Conservation (phyloP, 257 asterid genomes). For the Prunella vulgaris region DNA sequence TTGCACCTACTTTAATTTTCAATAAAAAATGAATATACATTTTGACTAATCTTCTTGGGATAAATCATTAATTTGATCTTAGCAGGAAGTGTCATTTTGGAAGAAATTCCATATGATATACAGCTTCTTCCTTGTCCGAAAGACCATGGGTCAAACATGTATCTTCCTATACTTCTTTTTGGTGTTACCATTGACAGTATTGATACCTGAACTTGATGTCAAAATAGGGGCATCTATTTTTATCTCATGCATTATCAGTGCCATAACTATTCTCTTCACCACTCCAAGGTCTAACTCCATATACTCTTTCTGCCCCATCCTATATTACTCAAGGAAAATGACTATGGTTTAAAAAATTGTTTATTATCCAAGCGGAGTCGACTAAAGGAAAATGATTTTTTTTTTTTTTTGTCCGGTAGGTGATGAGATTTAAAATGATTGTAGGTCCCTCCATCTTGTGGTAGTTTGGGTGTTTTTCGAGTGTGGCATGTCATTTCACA, state of each 20-base stretch:
- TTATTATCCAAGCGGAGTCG: too few species aligned
- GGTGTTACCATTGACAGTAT: constrained; percentile 49
- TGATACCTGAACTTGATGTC: constrained; percentile 55
- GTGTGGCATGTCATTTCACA: constrained; percentile 56
- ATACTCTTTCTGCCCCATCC: too few species aligned
- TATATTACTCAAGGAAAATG: too few species aligned
- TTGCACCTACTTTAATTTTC: too few species aligned
- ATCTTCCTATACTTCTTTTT: constrained; percentile 51
- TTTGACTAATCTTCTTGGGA: not conserved
- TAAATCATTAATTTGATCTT: not conserved
- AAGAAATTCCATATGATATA: constrained; percentile 56
- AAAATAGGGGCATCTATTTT: constrained; percentile 55
- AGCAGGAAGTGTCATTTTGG: constrained; percentile 56
- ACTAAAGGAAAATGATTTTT: too few species aligned
- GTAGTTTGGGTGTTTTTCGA: constrained; percentile 62
- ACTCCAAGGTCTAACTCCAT: constrained; percentile 49
- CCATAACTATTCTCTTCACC: constrained; percentile 42
- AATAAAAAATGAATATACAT: not conserved
- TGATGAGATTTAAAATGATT: not conserved
- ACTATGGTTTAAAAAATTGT: too few species aligned
- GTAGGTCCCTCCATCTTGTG: constrained; percentile 55
- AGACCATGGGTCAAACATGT: constrained; percentile 45
- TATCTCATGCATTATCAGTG: constrained; percentile 27
- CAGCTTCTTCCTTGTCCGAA: constrained; percentile 65
- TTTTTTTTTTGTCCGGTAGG: too few species aligned